Percentiles rank a stretch among this genome's conserved stretches.
Evolutionary conservation across 2,329 filamentous ascomycete genomes (phyloP).

Genomic region (Microdochium nivale): DNA sequence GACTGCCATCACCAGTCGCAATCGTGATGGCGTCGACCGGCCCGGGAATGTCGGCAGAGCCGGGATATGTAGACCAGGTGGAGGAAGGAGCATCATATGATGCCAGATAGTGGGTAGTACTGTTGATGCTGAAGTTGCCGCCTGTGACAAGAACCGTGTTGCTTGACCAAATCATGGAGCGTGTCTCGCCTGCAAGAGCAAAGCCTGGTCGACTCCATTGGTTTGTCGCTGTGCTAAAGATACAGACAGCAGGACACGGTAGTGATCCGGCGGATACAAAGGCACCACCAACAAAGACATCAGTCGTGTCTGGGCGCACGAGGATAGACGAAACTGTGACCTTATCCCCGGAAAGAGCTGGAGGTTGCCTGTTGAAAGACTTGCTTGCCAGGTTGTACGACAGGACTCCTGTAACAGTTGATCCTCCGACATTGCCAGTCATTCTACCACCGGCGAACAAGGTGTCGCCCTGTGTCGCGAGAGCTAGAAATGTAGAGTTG

Average conservation of each 20-base stretch:
- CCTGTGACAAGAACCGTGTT: slow-evolving; percentile 65
- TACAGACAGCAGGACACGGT: slow-evolving; percentile 73
- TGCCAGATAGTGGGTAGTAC: slow-evolving; percentile 58
- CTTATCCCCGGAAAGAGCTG: slow-evolving; percentile 60
- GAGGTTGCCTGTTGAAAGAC: slow-evolving; percentile 63
- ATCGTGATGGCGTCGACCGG: slow-evolving; percentile 68
- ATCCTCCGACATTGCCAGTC: slow-evolving; percentile 58
- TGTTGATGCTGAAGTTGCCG: slow-evolving; percentile 64
- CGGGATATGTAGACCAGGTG: slow-evolving; percentile 56
- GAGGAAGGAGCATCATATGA: slow-evolving; percentile 62
- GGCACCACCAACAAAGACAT: slow-evolving; percentile 79
- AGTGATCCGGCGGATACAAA: slow-evolving; percentile 80
- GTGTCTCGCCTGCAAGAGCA: slow-evolving; percentile 61
- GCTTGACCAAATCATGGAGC: slow-evolving; percentile 67
- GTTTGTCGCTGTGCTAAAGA: slow-evolving; percentile 59
- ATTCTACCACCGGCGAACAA: slow-evolving; percentile 80
- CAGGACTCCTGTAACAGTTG: slow-evolving; percentile 62
- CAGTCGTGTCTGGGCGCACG: slow-evolving; percentile 57
- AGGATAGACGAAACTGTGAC: slow-evolving; percentile 71
- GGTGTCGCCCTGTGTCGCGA: slow-evolving; percentile 57
- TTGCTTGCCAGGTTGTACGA: slow-evolving; percentile 66
- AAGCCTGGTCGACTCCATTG: slow-evolving; percentile 78
- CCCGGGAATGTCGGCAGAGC: slow-evolving; percentile 62
- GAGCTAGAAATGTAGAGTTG: slow-evolving; percentile 66
- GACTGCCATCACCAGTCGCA: slow-evolving; percentile 61